A percentile compares a stretch with the other conserved stretches of the same genome.
Conservation (phyloP, 2,329 filamentous ascomycete genomes). For the Claviceps fusiformis region DNA sequence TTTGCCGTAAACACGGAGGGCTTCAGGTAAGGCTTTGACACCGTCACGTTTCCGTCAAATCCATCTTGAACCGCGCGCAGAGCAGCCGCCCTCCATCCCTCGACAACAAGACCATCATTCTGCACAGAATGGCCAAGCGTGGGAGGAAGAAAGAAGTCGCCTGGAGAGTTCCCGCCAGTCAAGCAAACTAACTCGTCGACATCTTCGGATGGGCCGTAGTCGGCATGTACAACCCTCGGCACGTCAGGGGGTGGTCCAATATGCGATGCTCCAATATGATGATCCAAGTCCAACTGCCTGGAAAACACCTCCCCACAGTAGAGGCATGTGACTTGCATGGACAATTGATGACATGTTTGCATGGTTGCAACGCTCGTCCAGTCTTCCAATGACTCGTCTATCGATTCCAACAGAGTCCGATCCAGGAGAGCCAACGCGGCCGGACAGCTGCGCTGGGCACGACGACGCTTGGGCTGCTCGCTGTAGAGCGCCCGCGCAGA, state of each 20-base stretch:
- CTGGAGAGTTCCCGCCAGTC: background rate
- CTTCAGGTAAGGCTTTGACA: background rate
- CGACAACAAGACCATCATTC: background rate
- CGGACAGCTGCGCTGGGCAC: background rate
- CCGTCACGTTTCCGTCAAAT: background rate
- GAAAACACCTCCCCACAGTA: background rate
- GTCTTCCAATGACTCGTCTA: constrained; percentile 3
- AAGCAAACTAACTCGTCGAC: background rate
- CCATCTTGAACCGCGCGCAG: background rate
- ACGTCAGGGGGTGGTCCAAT: background rate
- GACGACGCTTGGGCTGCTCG: background rate
- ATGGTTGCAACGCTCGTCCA: background rate
- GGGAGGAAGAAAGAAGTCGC: background rate
- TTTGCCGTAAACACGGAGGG: background rate
- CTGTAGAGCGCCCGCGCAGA: background rate
- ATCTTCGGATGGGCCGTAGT: background rate
- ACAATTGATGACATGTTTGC: background rate
- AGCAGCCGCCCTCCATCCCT: background rate
- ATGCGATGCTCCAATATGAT: background rate
- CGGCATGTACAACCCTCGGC: background rate
- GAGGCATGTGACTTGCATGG: background rate
- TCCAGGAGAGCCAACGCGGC: background rate
- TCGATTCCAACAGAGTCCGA: background rate
- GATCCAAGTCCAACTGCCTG: background rate
- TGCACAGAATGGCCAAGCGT: background rate